Percentiles rank a stretch among this genome's conserved stretches.
Conservation (phyloP, 805 yeast species). For the Starmerella sp. region DNA sequence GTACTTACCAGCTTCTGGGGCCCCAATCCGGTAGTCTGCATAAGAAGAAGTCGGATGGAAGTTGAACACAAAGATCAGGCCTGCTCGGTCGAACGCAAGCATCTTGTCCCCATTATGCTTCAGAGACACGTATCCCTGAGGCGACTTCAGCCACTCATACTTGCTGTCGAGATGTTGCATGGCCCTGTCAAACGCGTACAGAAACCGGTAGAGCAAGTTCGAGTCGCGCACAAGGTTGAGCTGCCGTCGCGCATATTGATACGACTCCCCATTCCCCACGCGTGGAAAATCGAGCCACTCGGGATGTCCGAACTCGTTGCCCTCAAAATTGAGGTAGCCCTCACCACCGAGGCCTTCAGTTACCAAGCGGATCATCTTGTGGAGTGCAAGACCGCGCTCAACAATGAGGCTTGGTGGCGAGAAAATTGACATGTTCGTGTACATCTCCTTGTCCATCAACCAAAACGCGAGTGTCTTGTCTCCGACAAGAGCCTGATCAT, state of each 20-base stretch:
- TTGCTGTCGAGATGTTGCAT: conserved; percentile 67
- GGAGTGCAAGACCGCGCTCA: conserved; percentile 84
- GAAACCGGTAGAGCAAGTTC: conserved; percentile 62
- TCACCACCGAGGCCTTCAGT: conserved; percentile 95
- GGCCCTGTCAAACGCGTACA: conserved; percentile 73
- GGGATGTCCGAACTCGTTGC: conserved; percentile 97
- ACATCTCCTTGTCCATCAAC: conserved; percentile 98
- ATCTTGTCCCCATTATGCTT: conserved; percentile 86
- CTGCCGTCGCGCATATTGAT: conserved; percentile 91
- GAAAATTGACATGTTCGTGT: conserved; percentile 79
- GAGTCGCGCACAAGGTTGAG: conserved; percentile 77
- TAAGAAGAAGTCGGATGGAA: conserved; percentile 78
- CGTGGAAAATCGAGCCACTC: conserved; percentile 98
- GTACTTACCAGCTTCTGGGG: conserved; percentile 67
- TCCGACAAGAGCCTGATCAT: conserved; percentile 95
- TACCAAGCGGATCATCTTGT: conserved; percentile 76
- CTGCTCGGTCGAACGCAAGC: conserved; percentile 78
- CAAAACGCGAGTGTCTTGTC: conserved; percentile 94
- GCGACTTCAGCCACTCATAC: conserved; percentile 59
- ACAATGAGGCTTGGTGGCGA: conserved; percentile 63
- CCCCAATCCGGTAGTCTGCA: conserved; percentile 84
- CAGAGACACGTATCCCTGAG: conserved; percentile 74
- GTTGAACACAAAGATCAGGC: conserved; percentile 74
- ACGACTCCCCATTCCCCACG: conserved; percentile 73
- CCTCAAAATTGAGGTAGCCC: conserved; percentile 91